Percentiles rank a stretch among this genome's conserved stretches.
phyloP scores from a whole-genome alignment of 352 stramenopile genomes.

The Nothophytophthora sp. region DNA sequence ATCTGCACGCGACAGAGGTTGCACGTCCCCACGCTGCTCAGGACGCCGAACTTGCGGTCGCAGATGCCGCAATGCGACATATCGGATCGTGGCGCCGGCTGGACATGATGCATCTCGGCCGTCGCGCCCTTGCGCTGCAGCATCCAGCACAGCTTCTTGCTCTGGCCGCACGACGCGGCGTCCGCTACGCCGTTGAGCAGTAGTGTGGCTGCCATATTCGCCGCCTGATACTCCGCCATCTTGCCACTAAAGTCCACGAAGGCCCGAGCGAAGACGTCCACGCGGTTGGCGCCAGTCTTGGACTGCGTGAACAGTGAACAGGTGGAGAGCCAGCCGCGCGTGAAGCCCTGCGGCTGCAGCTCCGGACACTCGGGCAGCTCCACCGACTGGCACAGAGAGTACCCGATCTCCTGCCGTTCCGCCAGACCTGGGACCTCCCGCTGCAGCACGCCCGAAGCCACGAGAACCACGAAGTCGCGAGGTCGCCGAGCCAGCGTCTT shows the following conservation, averaged over 20 bases:
- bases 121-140: constrained; percentile 19
- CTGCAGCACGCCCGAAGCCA: constrained; percentile 24
- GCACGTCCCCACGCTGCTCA: constrained; percentile 34
- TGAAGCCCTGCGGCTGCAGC: constrained; percentile 4
- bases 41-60: constrained; percentile 33
- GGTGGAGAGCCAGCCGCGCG: constrained; percentile 28
- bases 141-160: constrained; percentile 57
- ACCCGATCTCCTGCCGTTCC: constrained; percentile 19
- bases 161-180: constrained; percentile 49
- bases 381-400: constrained; percentile 23
- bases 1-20: constrained; percentile 34
- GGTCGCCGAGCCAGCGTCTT: constrained; percentile 14
- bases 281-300: constrained; percentile 1
- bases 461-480: constrained; percentile 38
- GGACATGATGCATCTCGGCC: constrained; percentile 14
- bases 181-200: constrained; percentile 27
- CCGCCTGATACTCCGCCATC: constrained; percentile 29
- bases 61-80: constrained; percentile 35
- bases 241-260: constrained; percentile 27
- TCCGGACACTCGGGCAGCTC: constrained; percentile 14
- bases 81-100: constrained; percentile 6
- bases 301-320: constrained; percentile 22
- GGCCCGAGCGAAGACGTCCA: constrained; percentile 25
- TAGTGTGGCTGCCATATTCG: constrained; percentile 19
- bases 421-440: constrained; percentile 3